Evolutionary conservation across 1,284 basidiomycete species (phyloP), one percentile per base, ranked within the genome.

Genomic region (Malassezia globosa): DNA sequence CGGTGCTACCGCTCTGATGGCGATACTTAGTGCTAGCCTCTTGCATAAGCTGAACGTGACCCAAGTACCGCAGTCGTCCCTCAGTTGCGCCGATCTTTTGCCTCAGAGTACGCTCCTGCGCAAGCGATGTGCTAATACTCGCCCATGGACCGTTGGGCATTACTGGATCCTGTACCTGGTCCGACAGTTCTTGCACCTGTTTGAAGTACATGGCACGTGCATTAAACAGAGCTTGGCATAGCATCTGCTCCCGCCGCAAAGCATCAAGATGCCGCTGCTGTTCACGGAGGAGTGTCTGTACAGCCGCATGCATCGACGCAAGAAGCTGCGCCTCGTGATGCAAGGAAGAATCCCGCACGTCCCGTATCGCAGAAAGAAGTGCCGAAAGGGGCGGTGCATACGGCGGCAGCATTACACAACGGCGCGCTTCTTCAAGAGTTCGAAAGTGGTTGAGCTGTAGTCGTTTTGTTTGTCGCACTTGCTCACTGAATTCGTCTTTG

Each of bases 141-240:
- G 31, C 26, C 18, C 51, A 52, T 11, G 63, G 42, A 19, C 54
- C 51, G 27, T 54, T 43, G 10, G 35, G 25, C 25, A 56, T 59
- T 24, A 46, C 37, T 1, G 62, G 61, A 37, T 66, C 64, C 26
- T 59, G 54, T 33, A 68, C 65, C 33, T 60, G 56, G 36, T 69
- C 66, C 5, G 60, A 63, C 11, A 69, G 54, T 24, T 55, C 56
- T 44, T 69, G 66, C 4, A 69, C 59, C 41, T 64, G 64, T 34
- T 64, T 61, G 41, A 68, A 69, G 46, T 68, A 69, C 11, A 46
- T 38, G 7, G 47, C 51, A 14, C 65, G 57, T 13, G 58, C 53
- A 38, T 69, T 69, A 56, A 61, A 66, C 11, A 64, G 51, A 10
- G 36, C 18, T 41, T 56, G 63, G 16, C 42, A 37, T 6, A 35